Conservation (phyloP, 352 stramenopile genomes). For the Phytophthora ramorum region DNA sequence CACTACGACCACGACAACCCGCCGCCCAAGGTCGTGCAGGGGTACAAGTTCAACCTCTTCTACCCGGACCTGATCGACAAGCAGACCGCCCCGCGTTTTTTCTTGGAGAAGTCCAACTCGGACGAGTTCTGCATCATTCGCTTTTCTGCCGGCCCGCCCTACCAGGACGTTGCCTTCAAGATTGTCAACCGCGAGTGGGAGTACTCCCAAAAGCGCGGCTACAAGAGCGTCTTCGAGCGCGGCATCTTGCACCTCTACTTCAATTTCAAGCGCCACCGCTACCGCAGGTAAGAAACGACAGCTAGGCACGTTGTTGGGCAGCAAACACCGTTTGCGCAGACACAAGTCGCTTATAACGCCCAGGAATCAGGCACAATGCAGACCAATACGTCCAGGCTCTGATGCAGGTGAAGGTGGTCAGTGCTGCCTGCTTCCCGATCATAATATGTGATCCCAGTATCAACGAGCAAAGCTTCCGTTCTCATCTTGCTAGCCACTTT, state of each 20-base stretch:
- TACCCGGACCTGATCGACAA: slow-evolving; percentile 99
- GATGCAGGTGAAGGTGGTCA: too few relatives aligned
- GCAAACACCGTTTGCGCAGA: too few relatives aligned
- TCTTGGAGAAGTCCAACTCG: slow-evolving; percentile 93
- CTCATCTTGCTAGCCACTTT: not conserved
- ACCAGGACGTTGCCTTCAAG: slow-evolving; percentile 99
- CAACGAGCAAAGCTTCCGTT: slow-evolving; percentile 7
- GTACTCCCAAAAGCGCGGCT: slow-evolving; percentile 96
- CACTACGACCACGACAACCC: slow-evolving; percentile 99
- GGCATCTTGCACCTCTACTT: slow-evolving; percentile 99
- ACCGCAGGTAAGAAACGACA: slow-evolving; percentile 87
- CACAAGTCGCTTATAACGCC: too few relatives aligned
- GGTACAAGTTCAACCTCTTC: slow-evolving; percentile 99
- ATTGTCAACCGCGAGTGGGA: slow-evolving; percentile 99
- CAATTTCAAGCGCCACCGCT: slow-evolving; percentile 99
- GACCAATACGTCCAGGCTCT: too few relatives aligned
- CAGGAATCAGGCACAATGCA: too few relatives aligned
- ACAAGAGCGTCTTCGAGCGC: slow-evolving; percentile 98
- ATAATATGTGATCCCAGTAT: too few relatives aligned
- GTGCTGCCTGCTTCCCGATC: too few relatives aligned
- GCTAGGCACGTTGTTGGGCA: not conserved
- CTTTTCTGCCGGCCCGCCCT: slow-evolving; percentile 97
- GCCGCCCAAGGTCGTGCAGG: slow-evolving; percentile 99
- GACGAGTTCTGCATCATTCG: slow-evolving; percentile 98
- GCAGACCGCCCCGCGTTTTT: slow-evolving; percentile 94